Evolutionary conservation across 179 eudicot species (phyloP).

Genomic region (Camellia oleifera): DNA sequence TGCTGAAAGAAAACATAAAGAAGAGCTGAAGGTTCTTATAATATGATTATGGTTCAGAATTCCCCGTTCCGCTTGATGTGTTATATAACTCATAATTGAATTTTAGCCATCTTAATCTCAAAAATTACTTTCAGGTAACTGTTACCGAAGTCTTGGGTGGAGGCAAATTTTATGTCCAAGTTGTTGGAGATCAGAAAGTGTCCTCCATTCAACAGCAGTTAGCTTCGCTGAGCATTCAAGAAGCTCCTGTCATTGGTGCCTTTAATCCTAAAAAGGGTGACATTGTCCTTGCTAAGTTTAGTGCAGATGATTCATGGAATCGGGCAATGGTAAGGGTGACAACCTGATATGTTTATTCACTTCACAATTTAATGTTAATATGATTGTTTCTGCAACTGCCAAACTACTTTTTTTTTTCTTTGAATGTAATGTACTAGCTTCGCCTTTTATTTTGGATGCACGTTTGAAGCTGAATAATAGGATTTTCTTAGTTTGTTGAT

Average conservation of each 20-base stretch:
- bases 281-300: constrained; percentile 84
- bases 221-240: constrained; percentile 65
- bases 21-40: constrained; percentile 68
- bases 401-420: not conserved
- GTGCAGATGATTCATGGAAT: constrained; percentile 94
- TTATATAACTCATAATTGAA: not conserved
- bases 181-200: constrained; percentile 65
- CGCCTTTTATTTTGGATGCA: not conserved
- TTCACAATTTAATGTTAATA: not conserved
- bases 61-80: constrained; percentile 8
- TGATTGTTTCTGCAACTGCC: not conserved
- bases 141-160: constrained; percentile 87
- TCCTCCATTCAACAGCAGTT: constrained; percentile 82
- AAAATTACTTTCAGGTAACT: constrained; percentile 44
- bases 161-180: constrained; percentile 88
- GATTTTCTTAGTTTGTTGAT: too few relatives aligned
- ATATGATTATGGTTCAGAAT: constrained; percentile 1
- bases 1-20: constrained; percentile 67
- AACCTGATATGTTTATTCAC: not conserved
- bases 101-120: not conserved
- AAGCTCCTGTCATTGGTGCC: constrained; percentile 73
- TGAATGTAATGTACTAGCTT: not conserved
- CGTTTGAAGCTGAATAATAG: not conserved
- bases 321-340: constrained; percentile 76
- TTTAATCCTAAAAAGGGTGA: constrained; percentile 93